phyloP scores from a whole-genome alignment of 2,329 filamentous ascomycete species.

The Scorias spongiosa region DNA sequence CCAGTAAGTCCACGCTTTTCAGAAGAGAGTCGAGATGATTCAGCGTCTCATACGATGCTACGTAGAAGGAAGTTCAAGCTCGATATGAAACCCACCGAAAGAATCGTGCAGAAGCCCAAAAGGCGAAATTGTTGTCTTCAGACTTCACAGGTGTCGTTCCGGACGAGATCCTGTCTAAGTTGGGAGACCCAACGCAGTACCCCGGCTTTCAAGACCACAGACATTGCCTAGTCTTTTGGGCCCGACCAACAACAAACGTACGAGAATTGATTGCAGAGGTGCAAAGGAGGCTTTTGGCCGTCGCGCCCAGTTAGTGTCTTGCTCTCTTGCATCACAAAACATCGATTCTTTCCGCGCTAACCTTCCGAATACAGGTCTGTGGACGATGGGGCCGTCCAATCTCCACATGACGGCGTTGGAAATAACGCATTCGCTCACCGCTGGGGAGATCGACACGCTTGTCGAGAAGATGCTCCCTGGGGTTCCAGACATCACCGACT shows the following conservation, averaged over 20 bases:
- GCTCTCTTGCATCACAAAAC: background rate
- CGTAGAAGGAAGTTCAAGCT: constrained; percentile 41
- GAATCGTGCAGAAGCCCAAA: constrained; percentile 62
- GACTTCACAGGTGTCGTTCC: constrained; percentile 57
- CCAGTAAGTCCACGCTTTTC: constrained; percentile 37
- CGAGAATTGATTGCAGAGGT: constrained; percentile 51
- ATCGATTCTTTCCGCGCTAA: background rate
- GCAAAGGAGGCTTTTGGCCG: constrained; percentile 46
- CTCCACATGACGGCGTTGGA: constrained; percentile 82
- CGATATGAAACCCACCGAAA: constrained; percentile 61
- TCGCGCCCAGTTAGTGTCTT: constrained; percentile 49
- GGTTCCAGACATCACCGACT: constrained; percentile 47
- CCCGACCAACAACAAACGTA: constrained; percentile 60
- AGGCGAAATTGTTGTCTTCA: constrained; percentile 51
- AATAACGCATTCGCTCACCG: constrained; percentile 62
- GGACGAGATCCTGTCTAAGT: constrained; percentile 58
- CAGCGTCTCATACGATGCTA: background rate
- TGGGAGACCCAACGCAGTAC: constrained; percentile 49
- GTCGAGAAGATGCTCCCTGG: constrained; percentile 40
- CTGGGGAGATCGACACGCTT: constrained; percentile 50
- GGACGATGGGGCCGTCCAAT: constrained; percentile 66
- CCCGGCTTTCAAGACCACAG: constrained; percentile 59
- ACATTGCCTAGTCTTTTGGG: constrained; percentile 80
- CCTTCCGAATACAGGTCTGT: constrained; percentile 42
- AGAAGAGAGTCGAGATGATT: background rate